These are phyloP conservation scores for Aspergillus cejpii DNA, from an alignment of 2,329 filamentous ascomycete species.

Conservation along the genomic window DNA sequence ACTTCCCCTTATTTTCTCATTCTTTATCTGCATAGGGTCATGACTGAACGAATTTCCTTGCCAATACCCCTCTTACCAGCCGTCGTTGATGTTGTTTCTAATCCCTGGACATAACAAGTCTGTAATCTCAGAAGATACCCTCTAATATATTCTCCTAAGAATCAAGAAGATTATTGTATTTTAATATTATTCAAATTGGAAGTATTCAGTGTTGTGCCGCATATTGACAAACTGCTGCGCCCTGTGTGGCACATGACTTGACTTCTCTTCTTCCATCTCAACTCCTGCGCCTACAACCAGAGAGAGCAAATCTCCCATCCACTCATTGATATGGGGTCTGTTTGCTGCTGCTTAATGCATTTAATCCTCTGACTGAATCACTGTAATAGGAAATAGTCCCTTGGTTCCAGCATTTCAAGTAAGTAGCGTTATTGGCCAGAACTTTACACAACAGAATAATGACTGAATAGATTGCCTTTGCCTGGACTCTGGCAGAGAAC, in stretches of 20 bases:
- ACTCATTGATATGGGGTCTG: not conserved
- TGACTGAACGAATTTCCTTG: conserved; percentile 19
- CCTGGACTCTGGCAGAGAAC: not conserved
- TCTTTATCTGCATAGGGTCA: too few relatives aligned
- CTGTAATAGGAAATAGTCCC: too few relatives aligned
- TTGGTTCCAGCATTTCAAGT: not conserved
- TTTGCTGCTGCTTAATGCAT: too few relatives aligned
- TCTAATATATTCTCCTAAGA: too few relatives aligned
- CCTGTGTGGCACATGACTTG: not conserved
- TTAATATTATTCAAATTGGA: too few relatives aligned
- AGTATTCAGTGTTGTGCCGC: not conserved
- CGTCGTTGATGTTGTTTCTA: not conserved
- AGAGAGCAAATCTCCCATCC: not conserved
- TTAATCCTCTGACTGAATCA: too few relatives aligned
- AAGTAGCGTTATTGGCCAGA: not conserved
- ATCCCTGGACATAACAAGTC: not conserved
- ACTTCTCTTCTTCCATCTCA: not conserved
- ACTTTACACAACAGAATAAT: not conserved
- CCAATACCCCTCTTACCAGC: conserved; percentile 5
- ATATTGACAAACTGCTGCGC: not conserved
- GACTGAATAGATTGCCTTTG: not conserved
- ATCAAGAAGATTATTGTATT: too few relatives aligned
- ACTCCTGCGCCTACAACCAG: not conserved
- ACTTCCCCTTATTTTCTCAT: too few relatives aligned
- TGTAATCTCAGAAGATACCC: too few relatives aligned